Evolutionary conservation across 2,329 filamentous ascomycete genomes (phyloP).

Genomic region (Elsinoe ampelina): DNA sequence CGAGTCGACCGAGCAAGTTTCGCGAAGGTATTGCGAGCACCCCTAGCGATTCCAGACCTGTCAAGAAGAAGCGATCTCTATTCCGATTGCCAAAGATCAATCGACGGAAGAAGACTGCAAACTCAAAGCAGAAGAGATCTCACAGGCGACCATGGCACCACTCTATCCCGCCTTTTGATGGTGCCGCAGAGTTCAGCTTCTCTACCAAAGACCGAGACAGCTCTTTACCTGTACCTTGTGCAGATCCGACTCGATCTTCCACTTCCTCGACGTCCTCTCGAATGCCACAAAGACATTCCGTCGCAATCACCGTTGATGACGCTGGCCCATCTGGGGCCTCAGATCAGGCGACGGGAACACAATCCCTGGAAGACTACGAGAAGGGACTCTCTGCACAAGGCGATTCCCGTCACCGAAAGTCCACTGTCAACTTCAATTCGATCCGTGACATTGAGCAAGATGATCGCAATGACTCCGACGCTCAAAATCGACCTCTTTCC

Average conservation of each 20-base stretch:
- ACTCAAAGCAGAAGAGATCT: slow-evolving; percentile 19
- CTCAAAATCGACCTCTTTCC: slow-evolving; percentile 14
- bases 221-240: not conserved
- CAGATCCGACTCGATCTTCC: not conserved
- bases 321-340: not conserved
- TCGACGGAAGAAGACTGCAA: slow-evolving; percentile 18
- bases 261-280: not conserved
- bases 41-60: slow-evolving; percentile 19
- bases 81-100: slow-evolving; percentile 22
- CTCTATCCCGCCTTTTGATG: slow-evolving; percentile 17
- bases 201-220: not conserved
- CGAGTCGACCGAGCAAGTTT: slow-evolving; percentile 16
- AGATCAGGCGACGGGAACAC: not conserved
- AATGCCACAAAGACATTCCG: slow-evolving; percentile 7
- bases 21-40: slow-evolving; percentile 15
- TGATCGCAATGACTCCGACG: slow-evolving; percentile 16
- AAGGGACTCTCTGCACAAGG: slow-evolving; percentile 21
- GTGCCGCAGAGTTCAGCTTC: slow-evolving; percentile 15
- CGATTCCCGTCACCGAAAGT: slow-evolving; percentile 24
- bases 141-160: slow-evolving; percentile 20
- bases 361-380: slow-evolving; percentile 24
- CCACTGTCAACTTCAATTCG: slow-evolving; percentile 17
- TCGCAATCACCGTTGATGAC: slow-evolving; percentile 4
- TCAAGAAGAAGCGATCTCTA: slow-evolving; percentile 23
- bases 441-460: slow-evolving; percentile 20